Conservation (phyloP, 2,329 filamentous ascomycete genomes). For the Phyllosticta capitalensis region DNA sequence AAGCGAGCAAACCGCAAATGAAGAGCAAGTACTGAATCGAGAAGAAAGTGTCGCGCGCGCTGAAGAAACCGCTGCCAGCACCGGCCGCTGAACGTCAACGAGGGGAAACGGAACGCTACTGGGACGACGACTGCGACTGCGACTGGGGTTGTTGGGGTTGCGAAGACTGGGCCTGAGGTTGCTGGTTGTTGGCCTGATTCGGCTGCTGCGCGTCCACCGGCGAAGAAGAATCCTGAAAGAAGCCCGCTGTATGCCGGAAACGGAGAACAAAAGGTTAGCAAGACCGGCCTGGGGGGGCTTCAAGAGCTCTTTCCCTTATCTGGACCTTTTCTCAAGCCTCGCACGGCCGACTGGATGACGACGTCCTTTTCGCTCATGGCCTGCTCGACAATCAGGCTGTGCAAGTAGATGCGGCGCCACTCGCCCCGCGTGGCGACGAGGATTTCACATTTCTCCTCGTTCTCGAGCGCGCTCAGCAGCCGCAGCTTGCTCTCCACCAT, state of each 20-base stretch:
- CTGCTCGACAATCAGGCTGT: neutral
- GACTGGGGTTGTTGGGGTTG: neutral
- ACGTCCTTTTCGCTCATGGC: neutral
- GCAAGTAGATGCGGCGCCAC: neutral
- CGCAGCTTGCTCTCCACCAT: neutral
- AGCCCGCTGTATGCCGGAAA: neutral
- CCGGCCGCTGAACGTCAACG: neutral
- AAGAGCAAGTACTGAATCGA: neutral
- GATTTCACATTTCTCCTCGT: neutral
- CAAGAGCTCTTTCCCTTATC: neutral
- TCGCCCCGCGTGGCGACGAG: neutral
- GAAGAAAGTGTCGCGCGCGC: neutral
- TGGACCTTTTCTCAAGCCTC: neutral
- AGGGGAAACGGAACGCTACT: neutral
- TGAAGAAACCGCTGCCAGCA: neutral
- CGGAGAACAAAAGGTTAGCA: neutral
- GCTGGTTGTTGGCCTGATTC: neutral
- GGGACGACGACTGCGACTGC: neutral
- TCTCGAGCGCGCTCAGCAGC: neutral
- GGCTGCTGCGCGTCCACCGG: neutral
- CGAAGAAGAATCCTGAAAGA: neutral
- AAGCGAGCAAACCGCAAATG: neutral
- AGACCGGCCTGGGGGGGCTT: neutral
- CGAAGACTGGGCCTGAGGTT: no score
- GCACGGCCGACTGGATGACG: neutral